phyloP scores from a whole-genome alignment of 2,329 filamentous ascomycete species.

The Phialemonium atrogriseum region DNA sequence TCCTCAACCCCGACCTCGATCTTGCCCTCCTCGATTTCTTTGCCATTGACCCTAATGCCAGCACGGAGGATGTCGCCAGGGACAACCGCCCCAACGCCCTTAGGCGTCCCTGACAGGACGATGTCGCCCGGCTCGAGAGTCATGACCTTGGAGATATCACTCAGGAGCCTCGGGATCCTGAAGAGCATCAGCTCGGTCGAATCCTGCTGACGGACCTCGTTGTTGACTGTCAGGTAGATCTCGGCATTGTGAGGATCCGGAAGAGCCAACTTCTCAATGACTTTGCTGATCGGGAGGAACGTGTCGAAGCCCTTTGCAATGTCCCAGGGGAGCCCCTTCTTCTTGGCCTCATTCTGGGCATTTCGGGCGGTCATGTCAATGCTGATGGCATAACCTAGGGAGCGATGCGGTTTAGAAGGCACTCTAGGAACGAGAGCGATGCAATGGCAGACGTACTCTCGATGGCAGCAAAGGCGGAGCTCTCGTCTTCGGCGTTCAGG shows the following conservation, averaged over 20 bases:
- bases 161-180: conserved; percentile 75
- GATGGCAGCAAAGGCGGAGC: conserved; percentile 74
- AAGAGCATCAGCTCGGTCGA: conserved; percentile 94
- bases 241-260: conserved; percentile 83
- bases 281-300: conserved; percentile 77
- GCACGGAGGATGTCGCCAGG: conserved; percentile 83
- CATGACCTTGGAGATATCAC: conserved; percentile 93
- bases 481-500: conserved; percentile 62
- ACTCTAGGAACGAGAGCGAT: neutral
- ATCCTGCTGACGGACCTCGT: conserved; percentile 69
- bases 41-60: conserved; percentile 69
- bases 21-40: conserved; percentile 74
- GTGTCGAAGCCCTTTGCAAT: conserved; percentile 98
- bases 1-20: conserved; percentile 81
- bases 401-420: conserved; percentile 3
- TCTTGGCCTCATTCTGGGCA: conserved; percentile 92
- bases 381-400: conserved; percentile 70
- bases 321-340: conserved; percentile 90
- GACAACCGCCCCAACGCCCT: conserved; percentile 81
- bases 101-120: conserved; percentile 92
- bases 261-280: conserved; percentile 73
- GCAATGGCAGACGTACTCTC: conserved; percentile 45
- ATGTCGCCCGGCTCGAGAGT: conserved; percentile 87
- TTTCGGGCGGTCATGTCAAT: conserved; percentile 98
- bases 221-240: conserved; percentile 79